phyloP scores from a whole-genome alignment of 208 protist genomes.

The Crithidia expoeki region DNA sequence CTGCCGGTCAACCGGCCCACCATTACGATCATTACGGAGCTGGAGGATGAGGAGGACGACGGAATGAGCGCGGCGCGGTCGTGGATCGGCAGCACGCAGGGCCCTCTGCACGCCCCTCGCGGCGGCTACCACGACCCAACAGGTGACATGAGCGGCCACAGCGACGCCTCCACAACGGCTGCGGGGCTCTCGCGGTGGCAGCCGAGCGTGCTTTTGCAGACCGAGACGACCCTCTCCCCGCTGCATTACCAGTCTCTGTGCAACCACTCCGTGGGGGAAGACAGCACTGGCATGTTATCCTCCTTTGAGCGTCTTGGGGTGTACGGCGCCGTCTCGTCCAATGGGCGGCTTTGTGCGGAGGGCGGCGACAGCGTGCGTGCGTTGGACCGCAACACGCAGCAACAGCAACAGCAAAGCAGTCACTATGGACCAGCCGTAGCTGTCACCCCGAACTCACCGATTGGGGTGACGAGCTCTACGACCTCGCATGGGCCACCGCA shows the following conservation, averaged over 20 bases:
- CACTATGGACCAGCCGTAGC: background rate
- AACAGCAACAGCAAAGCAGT: too few relatives aligned
- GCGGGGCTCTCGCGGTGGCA: background rate
- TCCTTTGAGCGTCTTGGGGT: background rate
- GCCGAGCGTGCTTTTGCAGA: conserved; percentile 9
- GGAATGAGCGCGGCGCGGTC: background rate
- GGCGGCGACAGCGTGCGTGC: background rate
- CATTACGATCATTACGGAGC: conserved; percentile 56
- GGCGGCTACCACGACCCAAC: background rate
- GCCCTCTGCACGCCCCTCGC: background rate
- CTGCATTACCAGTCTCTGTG: conserved; percentile 29
- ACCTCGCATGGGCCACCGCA: background rate
- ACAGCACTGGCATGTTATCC: background rate
- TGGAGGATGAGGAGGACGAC: conserved; percentile 36
- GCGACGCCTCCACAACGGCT: background rate
- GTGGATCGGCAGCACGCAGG: background rate
- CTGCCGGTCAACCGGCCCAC: conserved; percentile 17
- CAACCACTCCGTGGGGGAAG: conserved; percentile 3
- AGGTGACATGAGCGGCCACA: background rate
- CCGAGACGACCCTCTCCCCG: conserved; percentile 30
- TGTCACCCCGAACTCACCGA: background rate
- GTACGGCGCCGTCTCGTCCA: background rate
- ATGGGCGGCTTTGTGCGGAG: background rate
- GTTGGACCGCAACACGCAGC: background rate
- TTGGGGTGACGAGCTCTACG: background rate